A percentile compares a stretch with the other conserved stretches of the same genome.
These are phyloP conservation scores for Prunus dulcis DNA, from an alignment of 306 rosid species.

Conservation along the genomic window DNA sequence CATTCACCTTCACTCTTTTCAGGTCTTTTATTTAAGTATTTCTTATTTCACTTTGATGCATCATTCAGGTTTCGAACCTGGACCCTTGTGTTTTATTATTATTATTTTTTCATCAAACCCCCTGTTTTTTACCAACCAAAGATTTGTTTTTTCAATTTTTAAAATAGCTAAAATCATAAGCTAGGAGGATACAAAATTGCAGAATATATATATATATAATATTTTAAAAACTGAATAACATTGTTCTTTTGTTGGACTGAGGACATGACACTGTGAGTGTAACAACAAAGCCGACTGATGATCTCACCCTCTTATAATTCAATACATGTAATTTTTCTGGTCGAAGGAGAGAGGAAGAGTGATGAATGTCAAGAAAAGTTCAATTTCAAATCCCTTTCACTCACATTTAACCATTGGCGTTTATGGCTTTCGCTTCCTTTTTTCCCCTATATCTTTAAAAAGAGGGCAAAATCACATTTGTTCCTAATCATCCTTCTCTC, in stretches of 20 bases:
- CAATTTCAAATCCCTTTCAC: conserved; percentile 17
- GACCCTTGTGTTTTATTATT: neutral
- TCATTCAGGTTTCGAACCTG: too few relatives aligned
- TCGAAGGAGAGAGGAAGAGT: neutral
- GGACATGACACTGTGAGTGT: too few relatives aligned
- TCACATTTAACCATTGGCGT: conserved; percentile 21
- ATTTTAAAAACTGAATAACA: too few relatives aligned
- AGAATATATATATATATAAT: too few relatives aligned
- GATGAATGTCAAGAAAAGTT: neutral
- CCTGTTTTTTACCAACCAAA: too few relatives aligned
- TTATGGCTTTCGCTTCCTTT: conserved; percentile 4
- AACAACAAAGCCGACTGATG: too few relatives aligned
- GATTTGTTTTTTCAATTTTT: neutral
- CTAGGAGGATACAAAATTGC: too few relatives aligned
- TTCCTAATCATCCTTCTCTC: neutral
- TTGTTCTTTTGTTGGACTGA: too few relatives aligned
- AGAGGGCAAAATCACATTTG: neutral
- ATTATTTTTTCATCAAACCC: too few relatives aligned
- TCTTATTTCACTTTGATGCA: too few relatives aligned
- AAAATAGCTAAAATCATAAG: too few relatives aligned
- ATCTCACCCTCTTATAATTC: too few relatives aligned
- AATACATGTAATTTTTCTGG: neutral
- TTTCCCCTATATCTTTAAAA: conserved; percentile 4
- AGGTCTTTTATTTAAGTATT: neutral
- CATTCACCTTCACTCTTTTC: neutral